Conservation (phyloP, 495 filamentous ascomycete genomes). For the Tuber indicum region DNA sequence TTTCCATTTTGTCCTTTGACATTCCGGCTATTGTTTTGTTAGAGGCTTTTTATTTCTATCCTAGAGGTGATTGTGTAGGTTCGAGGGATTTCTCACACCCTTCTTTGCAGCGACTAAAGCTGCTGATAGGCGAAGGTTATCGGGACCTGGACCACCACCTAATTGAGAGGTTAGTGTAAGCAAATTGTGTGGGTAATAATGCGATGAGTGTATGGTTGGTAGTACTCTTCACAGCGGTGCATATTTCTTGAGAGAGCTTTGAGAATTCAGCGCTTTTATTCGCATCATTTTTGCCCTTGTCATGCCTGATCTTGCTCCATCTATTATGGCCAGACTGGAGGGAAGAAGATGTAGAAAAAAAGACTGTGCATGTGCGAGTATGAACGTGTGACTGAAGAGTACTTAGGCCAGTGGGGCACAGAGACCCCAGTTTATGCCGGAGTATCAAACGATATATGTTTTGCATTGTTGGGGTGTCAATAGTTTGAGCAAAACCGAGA, state of each 20-base stretch:
- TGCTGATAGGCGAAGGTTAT: slow-evolving; percentile 66
- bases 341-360: slow-evolving; percentile 51
- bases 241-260: slow-evolving; percentile 51
- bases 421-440: neutral
- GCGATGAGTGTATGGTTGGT: slow-evolving; percentile 12
- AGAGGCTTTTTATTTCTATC: neutral
- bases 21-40: slow-evolving; percentile 53
- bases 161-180: slow-evolving; percentile 9
- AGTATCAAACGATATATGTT: neutral
- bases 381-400: slow-evolving; percentile 5
- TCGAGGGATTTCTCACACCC: slow-evolving; percentile 45
- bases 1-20: slow-evolving; percentile 75
- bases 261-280: slow-evolving; percentile 46
- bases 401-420: neutral
- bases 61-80: neutral
- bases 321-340: slow-evolving; percentile 69
- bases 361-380: slow-evolving; percentile 13
- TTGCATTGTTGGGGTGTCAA: neutral
- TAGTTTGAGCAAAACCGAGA: neutral
- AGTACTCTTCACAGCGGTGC: slow-evolving; percentile 52
- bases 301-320: slow-evolving; percentile 94
- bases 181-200: slow-evolving; percentile 42
- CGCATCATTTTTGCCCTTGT: slow-evolving; percentile 57
- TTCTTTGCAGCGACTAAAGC: slow-evolving; percentile 76
- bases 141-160: slow-evolving; percentile 59